These are phyloP conservation scores for Debaryomyces psychrophilus DNA, from an alignment of 1,139 yeast genomes.

Conservation along the genomic window DNA sequence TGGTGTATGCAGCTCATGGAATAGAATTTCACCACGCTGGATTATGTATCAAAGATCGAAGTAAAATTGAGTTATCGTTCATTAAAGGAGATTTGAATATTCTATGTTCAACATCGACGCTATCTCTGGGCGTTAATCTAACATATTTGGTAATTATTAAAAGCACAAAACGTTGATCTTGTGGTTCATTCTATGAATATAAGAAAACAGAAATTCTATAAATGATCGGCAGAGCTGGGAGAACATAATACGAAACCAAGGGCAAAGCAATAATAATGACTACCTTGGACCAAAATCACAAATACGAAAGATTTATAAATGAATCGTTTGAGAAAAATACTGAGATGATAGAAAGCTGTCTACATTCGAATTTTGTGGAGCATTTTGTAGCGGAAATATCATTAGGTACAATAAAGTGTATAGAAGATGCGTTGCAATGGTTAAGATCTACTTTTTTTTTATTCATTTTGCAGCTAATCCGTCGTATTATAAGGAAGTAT, in stretches of 20 bases:
- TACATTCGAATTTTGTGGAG: conserved; percentile 48
- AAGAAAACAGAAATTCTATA: conserved; percentile 59
- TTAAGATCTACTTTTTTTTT: conserved; percentile 55
- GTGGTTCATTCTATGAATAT: conserved; percentile 51
- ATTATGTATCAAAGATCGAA: conserved; percentile 46
- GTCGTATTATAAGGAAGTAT: conserved; percentile 32
- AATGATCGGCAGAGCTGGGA: conserved; percentile 66
- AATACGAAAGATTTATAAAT: conserved; percentile 45
- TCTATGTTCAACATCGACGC: conserved; percentile 59
- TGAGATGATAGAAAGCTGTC: conserved; percentile 52
- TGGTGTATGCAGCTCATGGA: conserved; percentile 26
- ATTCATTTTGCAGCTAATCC: conserved; percentile 46
- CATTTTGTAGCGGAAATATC: conserved; percentile 54
- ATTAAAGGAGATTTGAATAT: conserved; percentile 43
- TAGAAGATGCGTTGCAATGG: conserved; percentile 49
- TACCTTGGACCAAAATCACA: conserved; percentile 30
- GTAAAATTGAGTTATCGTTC: conserved; percentile 46
- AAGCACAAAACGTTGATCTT: conserved; percentile 58
- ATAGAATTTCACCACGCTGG: conserved; percentile 66
- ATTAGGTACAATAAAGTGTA: conserved; percentile 40
- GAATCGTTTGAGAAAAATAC: conserved; percentile 26
- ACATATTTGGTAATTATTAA: conserved; percentile 62
- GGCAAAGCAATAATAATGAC: conserved; percentile 61
- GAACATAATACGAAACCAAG: conserved; percentile 55
- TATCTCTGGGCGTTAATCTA: conserved; percentile 64